These are phyloP conservation scores for Helichrysum umbraculigerum DNA, from an alignment of 129 eudicot species.

Conservation along the genomic window DNA sequence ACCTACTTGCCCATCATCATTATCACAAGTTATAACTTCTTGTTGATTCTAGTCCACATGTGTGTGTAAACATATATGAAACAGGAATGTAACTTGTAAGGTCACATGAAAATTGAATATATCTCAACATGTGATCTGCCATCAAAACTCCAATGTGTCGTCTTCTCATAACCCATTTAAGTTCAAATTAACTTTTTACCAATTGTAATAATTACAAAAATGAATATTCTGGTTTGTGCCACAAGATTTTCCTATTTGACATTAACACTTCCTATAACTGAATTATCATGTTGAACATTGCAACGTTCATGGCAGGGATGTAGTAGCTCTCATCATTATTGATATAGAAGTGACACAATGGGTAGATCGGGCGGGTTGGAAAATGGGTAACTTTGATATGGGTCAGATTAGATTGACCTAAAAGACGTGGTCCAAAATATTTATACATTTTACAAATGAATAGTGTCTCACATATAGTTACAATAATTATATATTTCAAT, in stretches of 20 bases:
- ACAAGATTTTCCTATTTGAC: not conserved
- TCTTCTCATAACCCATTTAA: not conserved
- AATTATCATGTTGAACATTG: not conserved
- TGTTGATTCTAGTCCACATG: not conserved
- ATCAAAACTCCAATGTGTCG: not conserved
- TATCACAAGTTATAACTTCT: not conserved
- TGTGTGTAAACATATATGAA: not conserved
- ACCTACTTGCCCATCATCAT: not conserved
- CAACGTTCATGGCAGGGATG: not conserved
- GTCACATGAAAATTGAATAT: not conserved
- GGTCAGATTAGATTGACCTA: not conserved
- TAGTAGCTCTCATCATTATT: not conserved
- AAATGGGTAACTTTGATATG: not conserved
- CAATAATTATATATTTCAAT: too few relatives aligned
- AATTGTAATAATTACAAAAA: not conserved
- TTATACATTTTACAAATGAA: not conserved
- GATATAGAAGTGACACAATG: not conserved
- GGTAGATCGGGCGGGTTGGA: not conserved
- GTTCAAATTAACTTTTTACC: not conserved
- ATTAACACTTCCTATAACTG: not conserved
- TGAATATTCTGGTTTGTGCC: not conserved
- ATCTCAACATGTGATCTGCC: not conserved
- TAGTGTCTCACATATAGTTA: not conserved
- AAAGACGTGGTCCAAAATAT: not conserved
- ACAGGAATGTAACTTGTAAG: not conserved